Conservation (phyloP, 345 rosid species). For the Limnanthes douglasii region DNA sequence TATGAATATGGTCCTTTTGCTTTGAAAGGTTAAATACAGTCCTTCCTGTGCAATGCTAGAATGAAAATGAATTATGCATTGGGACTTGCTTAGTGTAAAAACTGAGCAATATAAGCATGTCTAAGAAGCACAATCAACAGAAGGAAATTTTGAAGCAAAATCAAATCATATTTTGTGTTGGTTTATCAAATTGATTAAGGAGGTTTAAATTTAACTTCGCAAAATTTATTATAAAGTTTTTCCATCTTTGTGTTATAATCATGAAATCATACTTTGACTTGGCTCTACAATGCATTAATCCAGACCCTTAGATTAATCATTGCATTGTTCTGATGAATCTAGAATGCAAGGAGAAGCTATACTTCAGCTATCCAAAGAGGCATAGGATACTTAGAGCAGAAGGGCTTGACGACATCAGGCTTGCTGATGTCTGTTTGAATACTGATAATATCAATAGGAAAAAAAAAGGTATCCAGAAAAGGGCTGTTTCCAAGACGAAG, state of each 20-base stretch:
- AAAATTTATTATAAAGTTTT: neutral
- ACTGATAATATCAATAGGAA: conserved; percentile 14
- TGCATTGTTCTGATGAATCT: conserved; percentile 9
- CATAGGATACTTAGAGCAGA: conserved; percentile 24
- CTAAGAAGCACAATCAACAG: too few species aligned
- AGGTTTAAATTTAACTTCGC: too few species aligned
- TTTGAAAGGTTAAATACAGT: neutral
- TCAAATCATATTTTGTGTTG: too few species aligned
- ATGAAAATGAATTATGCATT: too few species aligned
- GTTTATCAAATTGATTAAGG: too few species aligned
- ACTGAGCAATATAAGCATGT: too few species aligned
- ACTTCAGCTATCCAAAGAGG: conserved; percentile 23
- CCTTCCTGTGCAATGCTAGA: neutral
- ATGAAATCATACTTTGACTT: too few species aligned
- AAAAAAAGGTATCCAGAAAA: conserved; percentile 19
- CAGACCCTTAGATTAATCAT: too few species aligned
- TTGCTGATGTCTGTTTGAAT: conserved; percentile 18
- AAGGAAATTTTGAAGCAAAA: too few species aligned
- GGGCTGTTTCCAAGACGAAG: conserved; percentile 30
- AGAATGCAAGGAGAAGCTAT: conserved; percentile 46
- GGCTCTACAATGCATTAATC: too few species aligned
- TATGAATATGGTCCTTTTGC: neutral
- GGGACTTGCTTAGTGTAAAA: too few species aligned
- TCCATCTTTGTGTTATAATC: neutral
- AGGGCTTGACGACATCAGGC: conserved; percentile 24